Percentiles rank a stretch among this genome's conserved stretches.
Evolutionary conservation across 2,329 filamentous ascomycete genomes (phyloP).

Genomic region (Thelonectria discophora): DNA sequence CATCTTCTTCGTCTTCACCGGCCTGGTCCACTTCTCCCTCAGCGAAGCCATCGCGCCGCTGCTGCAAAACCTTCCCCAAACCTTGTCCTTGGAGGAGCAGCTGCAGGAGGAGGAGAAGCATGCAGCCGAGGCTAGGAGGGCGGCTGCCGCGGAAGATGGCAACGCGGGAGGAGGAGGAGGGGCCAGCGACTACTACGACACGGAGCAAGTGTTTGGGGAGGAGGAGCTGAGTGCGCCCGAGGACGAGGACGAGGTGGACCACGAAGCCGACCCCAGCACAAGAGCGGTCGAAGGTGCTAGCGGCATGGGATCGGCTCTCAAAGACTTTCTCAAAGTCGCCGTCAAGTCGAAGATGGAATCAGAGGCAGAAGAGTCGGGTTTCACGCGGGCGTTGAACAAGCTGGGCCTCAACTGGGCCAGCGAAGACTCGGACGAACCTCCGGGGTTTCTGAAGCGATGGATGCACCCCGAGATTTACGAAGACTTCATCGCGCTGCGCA

Average conservation of each 20-base stretch:
- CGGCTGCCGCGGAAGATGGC: constrained; percentile 37
- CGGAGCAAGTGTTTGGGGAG: constrained; percentile 47
- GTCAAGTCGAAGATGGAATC: constrained; percentile 47
- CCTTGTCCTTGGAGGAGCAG: constrained; percentile 66
- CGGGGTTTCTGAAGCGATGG: constrained; percentile 71
- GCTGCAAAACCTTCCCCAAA: constrained; percentile 80
- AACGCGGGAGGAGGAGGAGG: constrained; percentile 35
- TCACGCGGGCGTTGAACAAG: constrained; percentile 42
- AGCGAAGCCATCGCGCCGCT: constrained; percentile 79
- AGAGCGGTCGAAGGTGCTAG: constrained; percentile 52
- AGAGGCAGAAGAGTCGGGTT: constrained; percentile 37
- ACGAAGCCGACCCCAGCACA: constrained; percentile 36
- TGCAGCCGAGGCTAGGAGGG: constrained; percentile 48
- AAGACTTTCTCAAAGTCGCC: constrained; percentile 49
- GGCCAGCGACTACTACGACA: constrained; percentile 49
- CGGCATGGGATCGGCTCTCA: constrained; percentile 45
- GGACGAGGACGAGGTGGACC: constrained; percentile 38
- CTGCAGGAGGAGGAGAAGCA: constrained; percentile 56
- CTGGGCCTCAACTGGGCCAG: constrained; percentile 40
- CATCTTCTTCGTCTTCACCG: constrained; percentile 76
- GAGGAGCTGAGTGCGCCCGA: constrained; percentile 44
- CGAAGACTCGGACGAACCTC: constrained; percentile 40
- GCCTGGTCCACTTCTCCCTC: constrained; percentile 78
- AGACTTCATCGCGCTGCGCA: constrained; percentile 75
- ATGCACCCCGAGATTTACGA: constrained; percentile 80